Evolutionary conservation across 768 basidiomycete species (phyloP).

Genomic region (Tulasnella sp.): DNA sequence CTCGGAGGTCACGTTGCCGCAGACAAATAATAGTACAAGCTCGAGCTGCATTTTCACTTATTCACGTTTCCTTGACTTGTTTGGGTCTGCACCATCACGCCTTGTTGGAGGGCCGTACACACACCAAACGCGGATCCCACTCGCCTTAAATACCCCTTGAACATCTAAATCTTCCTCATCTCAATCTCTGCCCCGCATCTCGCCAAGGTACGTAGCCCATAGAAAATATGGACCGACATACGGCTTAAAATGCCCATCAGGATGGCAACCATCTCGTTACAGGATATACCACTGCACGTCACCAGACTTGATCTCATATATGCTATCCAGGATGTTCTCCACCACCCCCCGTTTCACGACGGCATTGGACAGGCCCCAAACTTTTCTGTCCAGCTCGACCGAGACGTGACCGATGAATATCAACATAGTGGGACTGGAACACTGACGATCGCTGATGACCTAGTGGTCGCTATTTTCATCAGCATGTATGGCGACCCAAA

Average conservation of each 20-base stretch:
- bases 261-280: slow-evolving; percentile 9
- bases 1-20: background rate
- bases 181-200: background rate
- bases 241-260: background rate
- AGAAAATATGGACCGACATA: background rate
- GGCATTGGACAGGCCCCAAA: background rate
- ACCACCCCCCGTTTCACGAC: background rate
- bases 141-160: background rate
- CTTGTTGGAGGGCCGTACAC: no score
- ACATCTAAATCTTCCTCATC: background rate
- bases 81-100: background rate
- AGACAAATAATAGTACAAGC: background rate
- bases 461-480: background rate
- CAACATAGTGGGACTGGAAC: slow-evolving; percentile 20
- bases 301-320: background rate
- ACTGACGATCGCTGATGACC: slow-evolving; percentile 14
- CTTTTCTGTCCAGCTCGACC: slow-evolving; percentile 19
- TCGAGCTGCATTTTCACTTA: background rate
- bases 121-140: no score
- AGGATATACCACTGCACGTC: background rate
- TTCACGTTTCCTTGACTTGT: background rate
- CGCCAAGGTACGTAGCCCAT: background rate
- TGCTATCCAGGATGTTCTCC: slow-evolving; percentile 10
- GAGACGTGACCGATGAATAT: background rate
- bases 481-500: slow-evolving; percentile 24